Percentiles rank a stretch among this genome's conserved stretches.
These are phyloP conservation scores for Fusarium protoensiforme DNA, from an alignment of 2,329 filamentous ascomycete genomes.

Conservation along the genomic window DNA sequence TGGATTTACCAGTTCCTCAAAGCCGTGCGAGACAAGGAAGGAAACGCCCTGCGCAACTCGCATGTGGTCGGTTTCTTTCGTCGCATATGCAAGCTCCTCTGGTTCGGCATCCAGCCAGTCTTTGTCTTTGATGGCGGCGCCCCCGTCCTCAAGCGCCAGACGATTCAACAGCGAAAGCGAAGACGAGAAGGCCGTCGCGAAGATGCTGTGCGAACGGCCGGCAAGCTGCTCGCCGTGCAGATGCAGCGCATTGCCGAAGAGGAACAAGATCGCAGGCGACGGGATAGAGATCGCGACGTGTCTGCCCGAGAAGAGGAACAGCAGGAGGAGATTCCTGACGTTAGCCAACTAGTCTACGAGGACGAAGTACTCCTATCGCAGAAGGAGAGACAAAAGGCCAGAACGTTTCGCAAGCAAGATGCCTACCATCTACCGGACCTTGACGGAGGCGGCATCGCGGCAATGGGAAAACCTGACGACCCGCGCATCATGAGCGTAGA, in stretches of 20 bases:
- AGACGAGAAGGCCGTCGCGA: conserved; percentile 89
- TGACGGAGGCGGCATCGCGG: conserved; percentile 78
- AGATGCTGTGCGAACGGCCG: conserved; percentile 91
- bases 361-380: conserved; percentile 88
- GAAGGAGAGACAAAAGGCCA: conserved; percentile 77
- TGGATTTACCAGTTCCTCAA: conserved; percentile 99
- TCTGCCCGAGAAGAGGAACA: conserved; percentile 56
- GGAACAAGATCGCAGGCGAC: conserved; percentile 75
- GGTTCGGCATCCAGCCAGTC: conserved; percentile 94
- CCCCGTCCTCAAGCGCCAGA: conserved; percentile 89
- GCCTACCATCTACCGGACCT: conserved; percentile 95
- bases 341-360: conserved; percentile 82
- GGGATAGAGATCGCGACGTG: conserved; percentile 57
- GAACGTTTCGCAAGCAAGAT: conserved; percentile 90
- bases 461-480: conserved; percentile 91
- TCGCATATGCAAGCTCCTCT: conserved; percentile 96
- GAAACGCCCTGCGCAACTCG: conserved; percentile 93
- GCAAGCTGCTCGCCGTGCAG: conserved; percentile 90
- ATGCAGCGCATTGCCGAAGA: conserved; percentile 93
- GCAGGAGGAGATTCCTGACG: conserved; percentile 75
- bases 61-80: conserved; percentile 98
- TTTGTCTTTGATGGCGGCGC: conserved; percentile 99
- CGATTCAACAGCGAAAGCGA: conserved; percentile 81
- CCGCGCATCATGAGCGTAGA: conserved; percentile 96
- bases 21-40: conserved; percentile 97